Base-by-base conservation (phyloP, 352 stramenopile species). In the Pythium phragmitis region DNA sequence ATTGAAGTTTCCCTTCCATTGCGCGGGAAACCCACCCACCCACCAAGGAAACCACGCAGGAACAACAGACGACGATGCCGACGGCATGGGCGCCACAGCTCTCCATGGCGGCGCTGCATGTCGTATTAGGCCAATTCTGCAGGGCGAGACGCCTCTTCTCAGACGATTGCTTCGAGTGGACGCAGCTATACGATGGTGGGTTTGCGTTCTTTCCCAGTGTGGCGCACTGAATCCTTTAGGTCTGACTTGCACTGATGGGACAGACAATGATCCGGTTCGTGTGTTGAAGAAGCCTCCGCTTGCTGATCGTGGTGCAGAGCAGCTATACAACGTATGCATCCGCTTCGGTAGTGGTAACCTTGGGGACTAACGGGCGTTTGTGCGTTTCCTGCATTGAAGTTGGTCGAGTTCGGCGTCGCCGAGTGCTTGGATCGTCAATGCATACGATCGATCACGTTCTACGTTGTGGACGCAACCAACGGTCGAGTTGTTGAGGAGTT, bases 351-450 rank as follows among this genome's bases (percentile, higher is more conserved):
- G 16, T 8, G 17, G 17, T 2, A 43, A 7, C 28, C 1, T 14
- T 28, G 16, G 43, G 14, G 23, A 23, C 16, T 17, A 23, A 41
- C 53, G 8, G 2, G 50, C 19, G 12, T 14, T 12, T 58, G 36
- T 28, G 14, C 14, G 8, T 11, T 14, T 46, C 5, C 50, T 23
- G 17, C 14, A 39, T 45, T 33, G 3, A 19, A 69, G 69, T 33
- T 72, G 36, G 17, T 75, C n/a, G 63, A 71, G 37, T 69, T 56
- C 43, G 68, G 68, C 28, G 63, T 75, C 1, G 63, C 63, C 19
- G 68, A 75, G 52, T 72, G 68, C 46, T 36, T 75, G 14, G 68
- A 75, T 19, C 58, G 68, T 16, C 9, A 46, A 13, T 75, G 68
- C 17, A 36, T 75, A 4, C 47, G 54, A 16, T 60, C 37, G 4